A percentile compares a stretch with the other conserved stretches of the same genome.
These are phyloP conservation scores for Candida palmyrensis DNA, from an alignment of 805 yeast genomes.

Conservation along the genomic window DNA sequence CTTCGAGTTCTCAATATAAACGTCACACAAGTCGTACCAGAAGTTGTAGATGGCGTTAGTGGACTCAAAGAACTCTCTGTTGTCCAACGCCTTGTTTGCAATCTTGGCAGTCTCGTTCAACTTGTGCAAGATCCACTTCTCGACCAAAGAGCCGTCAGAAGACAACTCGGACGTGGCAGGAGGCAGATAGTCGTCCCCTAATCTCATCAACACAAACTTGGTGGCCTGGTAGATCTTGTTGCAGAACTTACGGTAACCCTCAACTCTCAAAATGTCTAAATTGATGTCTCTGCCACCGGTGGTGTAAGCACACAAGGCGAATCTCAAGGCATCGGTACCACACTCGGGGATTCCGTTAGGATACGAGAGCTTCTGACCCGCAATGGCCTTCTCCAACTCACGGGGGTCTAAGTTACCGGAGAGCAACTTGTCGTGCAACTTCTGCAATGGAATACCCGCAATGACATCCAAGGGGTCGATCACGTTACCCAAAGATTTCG, in stretches of 20 bases:
- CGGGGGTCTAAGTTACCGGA: conserved; percentile 84
- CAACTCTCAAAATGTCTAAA: conserved; percentile 92
- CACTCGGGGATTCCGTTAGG: conserved; percentile 98
- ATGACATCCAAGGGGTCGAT: conserved; percentile 95
- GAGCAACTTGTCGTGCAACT: conserved; percentile 69
- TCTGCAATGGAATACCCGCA: conserved; percentile 75
- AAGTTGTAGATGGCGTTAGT: conserved; percentile 85
- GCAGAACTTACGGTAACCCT: conserved; percentile 99
- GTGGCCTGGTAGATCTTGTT: conserved; percentile 99
- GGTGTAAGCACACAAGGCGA: conserved; percentile 96
- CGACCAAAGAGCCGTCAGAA: conserved; percentile 87
- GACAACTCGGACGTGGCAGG: conserved; percentile 58
- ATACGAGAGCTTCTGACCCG: conserved; percentile 83
- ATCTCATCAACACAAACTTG: conserved; percentile 88
- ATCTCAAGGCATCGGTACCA: conserved; percentile 98
- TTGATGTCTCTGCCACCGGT: conserved; percentile 99
- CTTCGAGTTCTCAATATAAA: conserved; percentile 96
- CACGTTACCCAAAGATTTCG: conserved; percentile 95
- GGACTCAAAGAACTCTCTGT: conserved; percentile 83
- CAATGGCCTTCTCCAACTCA: conserved; percentile 81
- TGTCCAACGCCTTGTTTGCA: conserved; percentile 64
- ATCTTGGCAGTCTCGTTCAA: conserved; percentile 63
- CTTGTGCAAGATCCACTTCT: conserved; percentile 93
- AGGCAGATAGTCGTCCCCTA: conserved; percentile 85
- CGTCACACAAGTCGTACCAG: conserved; percentile 97